Evolutionary conservation across 208 protist species (phyloP).

Genomic region (Crithidia sp.): DNA sequence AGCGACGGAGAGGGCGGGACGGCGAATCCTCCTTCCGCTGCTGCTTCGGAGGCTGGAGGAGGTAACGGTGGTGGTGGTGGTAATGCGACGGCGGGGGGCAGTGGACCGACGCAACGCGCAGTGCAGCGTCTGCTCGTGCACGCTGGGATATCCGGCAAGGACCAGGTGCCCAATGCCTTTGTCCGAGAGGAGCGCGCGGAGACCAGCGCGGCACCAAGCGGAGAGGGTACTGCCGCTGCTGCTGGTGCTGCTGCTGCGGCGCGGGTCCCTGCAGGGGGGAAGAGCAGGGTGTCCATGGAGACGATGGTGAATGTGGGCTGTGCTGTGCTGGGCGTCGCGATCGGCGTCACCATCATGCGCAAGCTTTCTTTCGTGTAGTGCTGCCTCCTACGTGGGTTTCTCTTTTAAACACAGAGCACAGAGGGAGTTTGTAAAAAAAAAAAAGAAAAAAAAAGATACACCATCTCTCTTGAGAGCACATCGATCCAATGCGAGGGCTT

Average conservation of each 20-base stretch:
- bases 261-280: not conserved
- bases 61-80: too few relatives aligned
- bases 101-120: constrained; percentile 18
- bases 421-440: not conserved
- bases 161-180: constrained; percentile 4
- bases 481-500: too few relatives aligned
- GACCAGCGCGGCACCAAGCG: too few relatives aligned
- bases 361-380: constrained; percentile 16
- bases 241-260: not conserved
- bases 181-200: not conserved
- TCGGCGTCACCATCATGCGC: constrained; percentile 24
- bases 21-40: too few relatives aligned
- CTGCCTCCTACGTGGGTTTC: too few relatives aligned
- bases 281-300: constrained; percentile 15
- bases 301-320: constrained; percentile 15
- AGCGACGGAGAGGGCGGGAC: too few relatives aligned
- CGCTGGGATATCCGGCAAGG: constrained; percentile 14
- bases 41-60: too few relatives aligned
- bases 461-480: too few relatives aligned
- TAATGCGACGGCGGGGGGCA: too few relatives aligned
- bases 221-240: not conserved
- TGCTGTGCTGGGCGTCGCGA: constrained; percentile 20
- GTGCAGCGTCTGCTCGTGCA: constrained; percentile 28
- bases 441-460: not conserved
- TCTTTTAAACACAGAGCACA: not conserved